A percentile compares a stretch with the other conserved stretches of the same genome.
Conservation (phyloP, 331 rosid species). For the Malus hybrid region DNA sequence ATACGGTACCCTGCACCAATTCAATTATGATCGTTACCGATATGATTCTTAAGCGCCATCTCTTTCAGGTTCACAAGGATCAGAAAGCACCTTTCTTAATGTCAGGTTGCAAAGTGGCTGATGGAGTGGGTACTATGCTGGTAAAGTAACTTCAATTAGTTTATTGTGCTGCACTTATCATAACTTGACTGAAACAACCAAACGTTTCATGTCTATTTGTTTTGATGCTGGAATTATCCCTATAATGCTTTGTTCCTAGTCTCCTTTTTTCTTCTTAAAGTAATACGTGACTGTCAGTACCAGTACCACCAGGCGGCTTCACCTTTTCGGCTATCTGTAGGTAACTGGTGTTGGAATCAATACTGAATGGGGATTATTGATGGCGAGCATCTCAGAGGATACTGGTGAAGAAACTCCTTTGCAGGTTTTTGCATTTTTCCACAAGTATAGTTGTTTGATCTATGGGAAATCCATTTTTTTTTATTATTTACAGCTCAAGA, state of each 20-base stretch:
- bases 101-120: constrained; percentile 99
- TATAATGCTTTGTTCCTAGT: neutral
- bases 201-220: neutral
- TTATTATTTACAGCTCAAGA: neutral
- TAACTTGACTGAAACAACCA: neutral
- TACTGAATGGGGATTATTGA: constrained; percentile 99
- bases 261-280: neutral
- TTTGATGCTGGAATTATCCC: neutral
- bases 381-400: constrained; percentile 99
- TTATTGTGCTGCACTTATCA: neutral
- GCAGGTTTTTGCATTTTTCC: constrained; percentile 48
- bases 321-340: constrained; percentile 37
- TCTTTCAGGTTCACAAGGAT: constrained; percentile 81
- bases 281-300: neutral
- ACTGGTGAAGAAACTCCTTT: constrained; percentile 97
- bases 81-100: constrained; percentile 81
- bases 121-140: constrained; percentile 95
- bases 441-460: constrained; percentile 10
- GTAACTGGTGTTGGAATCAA: constrained; percentile 96
- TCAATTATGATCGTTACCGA: constrained; percentile 10
- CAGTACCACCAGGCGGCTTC: neutral
- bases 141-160: constrained; percentile 30
- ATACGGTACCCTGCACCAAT: constrained; percentile 1
- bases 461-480: neutral
- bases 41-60: constrained; percentile 27